Conservation (phyloP, 2,329 filamentous ascomycete species). For the Emericellopsis atlantica region DNA sequence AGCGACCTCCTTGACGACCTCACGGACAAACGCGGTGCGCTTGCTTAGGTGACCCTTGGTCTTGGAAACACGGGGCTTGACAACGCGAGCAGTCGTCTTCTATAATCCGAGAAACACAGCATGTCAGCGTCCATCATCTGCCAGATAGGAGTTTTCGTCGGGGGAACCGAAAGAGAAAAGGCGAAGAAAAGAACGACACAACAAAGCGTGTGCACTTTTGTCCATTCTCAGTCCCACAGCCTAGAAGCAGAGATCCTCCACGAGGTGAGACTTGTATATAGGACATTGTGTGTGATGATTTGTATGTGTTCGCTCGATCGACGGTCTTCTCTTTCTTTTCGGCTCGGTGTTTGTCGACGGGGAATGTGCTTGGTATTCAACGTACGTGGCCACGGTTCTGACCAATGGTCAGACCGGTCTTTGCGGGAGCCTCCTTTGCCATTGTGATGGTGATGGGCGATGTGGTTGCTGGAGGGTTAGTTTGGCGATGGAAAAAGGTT, state of each 20-base stretch:
- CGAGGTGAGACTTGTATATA: conserved; percentile 47
- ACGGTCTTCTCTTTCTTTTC: background rate
- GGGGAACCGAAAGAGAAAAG: background rate
- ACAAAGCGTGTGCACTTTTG: too few species aligned
- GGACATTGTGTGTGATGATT: background rate
- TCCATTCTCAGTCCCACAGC: conserved; percentile 2
- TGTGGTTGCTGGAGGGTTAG: background rate
- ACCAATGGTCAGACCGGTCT: conserved; percentile 47
- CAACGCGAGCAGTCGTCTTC: conserved; percentile 72
- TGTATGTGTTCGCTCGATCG: background rate
- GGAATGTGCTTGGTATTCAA: conserved; percentile 9
- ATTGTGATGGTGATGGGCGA: conserved; percentile 23
- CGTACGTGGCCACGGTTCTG: conserved; percentile 55
- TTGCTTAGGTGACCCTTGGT: conserved; percentile 96
- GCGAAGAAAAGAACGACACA: too few species aligned
- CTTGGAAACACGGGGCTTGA: conserved; percentile 66
- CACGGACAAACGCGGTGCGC: conserved; percentile 91
- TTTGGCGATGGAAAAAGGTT: background rate
- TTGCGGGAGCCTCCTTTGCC: conserved; percentile 46
- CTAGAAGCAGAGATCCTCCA: conserved; percentile 54
- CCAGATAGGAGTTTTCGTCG: conserved; percentile 11
- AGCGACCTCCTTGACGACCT: conserved; percentile 97
- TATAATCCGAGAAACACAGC: conserved; percentile 33
- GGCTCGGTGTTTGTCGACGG: background rate
- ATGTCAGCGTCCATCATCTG: conserved; percentile 53